Evolutionary conservation across 1,284 basidiomycete genomes (phyloP).

Genomic region (Ceratorhiza oryzae-sativae): DNA sequence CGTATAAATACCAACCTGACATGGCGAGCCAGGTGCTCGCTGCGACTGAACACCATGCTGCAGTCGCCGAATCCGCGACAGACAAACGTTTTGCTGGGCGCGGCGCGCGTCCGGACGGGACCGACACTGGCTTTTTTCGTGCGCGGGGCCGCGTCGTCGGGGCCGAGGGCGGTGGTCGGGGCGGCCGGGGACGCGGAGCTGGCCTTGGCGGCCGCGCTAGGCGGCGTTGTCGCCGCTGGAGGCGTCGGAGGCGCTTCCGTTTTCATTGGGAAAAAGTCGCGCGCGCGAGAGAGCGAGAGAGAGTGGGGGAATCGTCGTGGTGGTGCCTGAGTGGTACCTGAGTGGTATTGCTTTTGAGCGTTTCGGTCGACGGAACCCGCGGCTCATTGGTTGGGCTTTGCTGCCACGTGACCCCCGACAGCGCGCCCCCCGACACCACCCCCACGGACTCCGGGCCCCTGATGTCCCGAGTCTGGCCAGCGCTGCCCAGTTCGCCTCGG

Average conservation of each 20-base stretch:
- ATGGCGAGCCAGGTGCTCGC: conserved; percentile 94
- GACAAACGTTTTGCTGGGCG: conserved; percentile 90
- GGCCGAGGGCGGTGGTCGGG: background rate
- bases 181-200: conserved; percentile 6
- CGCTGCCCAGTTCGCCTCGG: background rate
- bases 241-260: conserved; percentile 6
- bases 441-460: background rate
- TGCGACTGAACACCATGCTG: conserved; percentile 93
- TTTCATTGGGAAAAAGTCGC: background rate
- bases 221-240: background rate
- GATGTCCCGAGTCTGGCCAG: background rate
- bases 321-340: conserved; percentile 21
- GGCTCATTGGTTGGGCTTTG: background rate
- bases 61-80: conserved; percentile 95
- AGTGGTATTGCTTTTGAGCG: background rate
- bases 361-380: too few relatives aligned
- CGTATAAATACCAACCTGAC: conserved; percentile 66
- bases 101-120: conserved; percentile 57
- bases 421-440: background rate
- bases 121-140: conserved; percentile 25
- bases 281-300: background rate
- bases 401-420: conserved; percentile 3
- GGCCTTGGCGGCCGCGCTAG: background rate
- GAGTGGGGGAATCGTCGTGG: background rate
- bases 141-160: conserved; percentile 9